phyloP scores from a whole-genome alignment of 345 rosid genomes.

The Pistacia atlantica region DNA sequence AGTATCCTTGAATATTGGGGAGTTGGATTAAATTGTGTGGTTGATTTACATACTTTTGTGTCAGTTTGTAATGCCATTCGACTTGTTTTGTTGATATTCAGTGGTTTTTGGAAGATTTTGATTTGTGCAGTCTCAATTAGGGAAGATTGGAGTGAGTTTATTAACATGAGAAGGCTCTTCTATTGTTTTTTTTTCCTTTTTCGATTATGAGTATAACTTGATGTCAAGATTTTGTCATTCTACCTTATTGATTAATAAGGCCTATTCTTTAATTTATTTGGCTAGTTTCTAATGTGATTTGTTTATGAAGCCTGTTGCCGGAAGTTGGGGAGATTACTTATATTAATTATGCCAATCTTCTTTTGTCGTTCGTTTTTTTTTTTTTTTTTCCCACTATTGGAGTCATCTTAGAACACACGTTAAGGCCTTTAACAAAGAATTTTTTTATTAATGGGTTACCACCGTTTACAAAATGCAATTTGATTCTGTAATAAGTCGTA shows the following conservation, averaged over 20 bases:
- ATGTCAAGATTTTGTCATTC: neutral
- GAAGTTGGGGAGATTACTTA: neutral
- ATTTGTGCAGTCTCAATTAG: neutral
- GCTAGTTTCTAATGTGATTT: no score
- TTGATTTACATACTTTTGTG: neutral
- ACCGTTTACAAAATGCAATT: no score
- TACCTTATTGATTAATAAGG: neutral
- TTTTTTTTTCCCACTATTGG: neutral
- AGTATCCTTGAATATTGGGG: neutral
- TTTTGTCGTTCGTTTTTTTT: neutral
- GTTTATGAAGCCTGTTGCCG: neutral
- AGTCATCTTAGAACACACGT: no score
- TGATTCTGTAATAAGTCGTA: no score
- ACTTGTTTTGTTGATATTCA: neutral
- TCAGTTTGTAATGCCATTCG: neutral
- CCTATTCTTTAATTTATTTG: neutral
- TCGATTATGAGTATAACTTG: neutral
- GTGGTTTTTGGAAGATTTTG: neutral
- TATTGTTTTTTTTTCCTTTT: neutral
- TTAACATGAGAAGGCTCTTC: neutral
- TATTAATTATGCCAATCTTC: slow-evolving; percentile 1
- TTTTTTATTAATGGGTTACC: neutral
- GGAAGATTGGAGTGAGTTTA: neutral
- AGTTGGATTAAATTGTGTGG: neutral
- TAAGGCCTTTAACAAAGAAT: no score